Evolutionary conservation across 768 basidiomycete genomes (phyloP).

Genomic region (Lyophyllum semitale): DNA sequence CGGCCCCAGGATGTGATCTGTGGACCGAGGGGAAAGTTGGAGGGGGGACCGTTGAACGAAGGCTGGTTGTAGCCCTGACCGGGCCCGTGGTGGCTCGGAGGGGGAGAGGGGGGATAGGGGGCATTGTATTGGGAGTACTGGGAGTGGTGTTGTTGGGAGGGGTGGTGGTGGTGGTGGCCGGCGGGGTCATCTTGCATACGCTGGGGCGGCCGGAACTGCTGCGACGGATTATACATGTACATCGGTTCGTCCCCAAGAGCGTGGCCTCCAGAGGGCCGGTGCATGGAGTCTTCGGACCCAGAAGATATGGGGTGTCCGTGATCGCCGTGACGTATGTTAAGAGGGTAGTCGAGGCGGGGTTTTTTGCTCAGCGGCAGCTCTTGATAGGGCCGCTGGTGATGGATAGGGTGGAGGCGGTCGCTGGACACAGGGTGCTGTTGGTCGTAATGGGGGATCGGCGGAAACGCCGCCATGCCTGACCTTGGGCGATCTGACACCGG

Average conservation of each 20-base stretch:
- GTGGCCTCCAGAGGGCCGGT: background rate
- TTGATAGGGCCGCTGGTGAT: constrained; percentile 20
- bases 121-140: background rate
- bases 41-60: background rate
- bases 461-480: constrained; percentile 5
- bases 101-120: constrained; percentile 7
- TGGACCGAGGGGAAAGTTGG: constrained; percentile 1
- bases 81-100: background rate
- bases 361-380: constrained; percentile 21
- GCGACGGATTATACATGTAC: constrained; percentile 8
- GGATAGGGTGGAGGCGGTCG: constrained; percentile 23
- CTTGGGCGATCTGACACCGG: constrained; percentile 5
- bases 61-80: background rate
- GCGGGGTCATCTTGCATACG: background rate
- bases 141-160: background rate
- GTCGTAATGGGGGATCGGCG: constrained; percentile 11
- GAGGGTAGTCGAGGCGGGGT: constrained; percentile 11
- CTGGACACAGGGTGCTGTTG: constrained; percentile 18
- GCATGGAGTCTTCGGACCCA: constrained; percentile 1
- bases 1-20: constrained; percentile 6
- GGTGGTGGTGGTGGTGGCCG: constrained; percentile 1
- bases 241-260: background rate
- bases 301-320: constrained; percentile 5
- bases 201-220: background rate
- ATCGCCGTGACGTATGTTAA: constrained; percentile 1